Evolutionary conservation across 495 filamentous ascomycete species (phyloP).

Genomic region (Penicillium coprophilum): DNA sequence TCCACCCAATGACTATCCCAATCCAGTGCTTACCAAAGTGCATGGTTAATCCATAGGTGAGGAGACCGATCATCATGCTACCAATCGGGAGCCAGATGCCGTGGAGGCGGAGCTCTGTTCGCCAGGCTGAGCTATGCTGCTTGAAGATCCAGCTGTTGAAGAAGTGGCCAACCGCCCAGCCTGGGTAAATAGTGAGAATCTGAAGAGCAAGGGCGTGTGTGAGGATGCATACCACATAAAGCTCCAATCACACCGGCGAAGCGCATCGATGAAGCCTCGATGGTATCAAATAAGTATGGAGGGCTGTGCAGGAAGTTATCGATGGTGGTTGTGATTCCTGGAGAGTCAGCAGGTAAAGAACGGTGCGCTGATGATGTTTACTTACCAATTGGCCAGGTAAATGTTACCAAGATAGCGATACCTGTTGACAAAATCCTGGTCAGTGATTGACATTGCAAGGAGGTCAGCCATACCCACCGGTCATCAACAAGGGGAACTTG

Average conservation of each 20-base stretch:
- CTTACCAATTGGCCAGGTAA: slow-evolving; percentile 43
- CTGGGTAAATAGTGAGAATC: slow-evolving; percentile 14
- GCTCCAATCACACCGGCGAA: slow-evolving; percentile 41
- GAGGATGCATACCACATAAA: slow-evolving; percentile 26
- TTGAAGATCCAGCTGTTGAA: slow-evolving; percentile 41
- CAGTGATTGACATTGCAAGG: neutral
- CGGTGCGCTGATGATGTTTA: neutral
- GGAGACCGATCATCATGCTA: slow-evolving; percentile 32
- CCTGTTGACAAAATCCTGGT: slow-evolving; percentile 7
- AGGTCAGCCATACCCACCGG: slow-evolving; percentile 14
- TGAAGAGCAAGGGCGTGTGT: neutral
- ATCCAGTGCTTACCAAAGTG: slow-evolving; percentile 41
- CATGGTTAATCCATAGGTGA: slow-evolving; percentile 39
- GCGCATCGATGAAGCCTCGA: slow-evolving; percentile 39
- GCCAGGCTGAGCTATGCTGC: slow-evolving; percentile 28
- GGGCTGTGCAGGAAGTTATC: slow-evolving; percentile 39
- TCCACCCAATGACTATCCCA: slow-evolving; percentile 42
- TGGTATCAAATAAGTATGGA: slow-evolving; percentile 38
- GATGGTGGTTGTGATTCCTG: slow-evolving; percentile 42
- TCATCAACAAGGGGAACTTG: slow-evolving; percentile 35
- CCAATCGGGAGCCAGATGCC: slow-evolving; percentile 39
- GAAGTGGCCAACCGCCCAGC: slow-evolving; percentile 35
- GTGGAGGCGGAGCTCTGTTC: slow-evolving; percentile 37
- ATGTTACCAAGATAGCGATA: slow-evolving; percentile 34
- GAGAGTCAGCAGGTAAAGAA: neutral